Evolutionary conservation across 495 filamentous ascomycete genomes (phyloP), one percentile per base, ranked within the genome.

Genomic region (Penicilliopsis zonata): DNA sequence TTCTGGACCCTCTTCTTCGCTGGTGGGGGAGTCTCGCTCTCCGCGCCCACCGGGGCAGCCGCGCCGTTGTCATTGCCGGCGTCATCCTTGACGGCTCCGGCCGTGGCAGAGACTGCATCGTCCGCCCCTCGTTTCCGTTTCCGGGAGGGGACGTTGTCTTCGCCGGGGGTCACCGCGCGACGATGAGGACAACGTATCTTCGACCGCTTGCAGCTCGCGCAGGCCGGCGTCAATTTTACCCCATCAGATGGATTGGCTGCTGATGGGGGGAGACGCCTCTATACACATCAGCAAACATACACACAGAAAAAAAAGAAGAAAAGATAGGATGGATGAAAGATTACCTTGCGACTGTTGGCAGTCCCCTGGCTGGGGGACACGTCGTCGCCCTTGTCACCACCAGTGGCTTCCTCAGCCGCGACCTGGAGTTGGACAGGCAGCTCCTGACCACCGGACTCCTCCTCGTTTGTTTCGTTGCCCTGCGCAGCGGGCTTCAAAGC

Each of bases 181-280:
- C 44, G 44, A 34, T 47, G 44, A 14, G n/a, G 26, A 24, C 44
- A 47, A 5, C 40, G 34, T 18, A 38, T 33, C 31, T 47, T 47
- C 23, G 21, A 15, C 24, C 18, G 19, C 19, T 33, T 36, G 27
- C 44, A 47, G n/a, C 12, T 27, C 6, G 1, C 10, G 26, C 44
- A 47, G 5, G 37, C 44, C 9, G 30, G 36, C 1, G 23, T 33
- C 20, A 36, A 9, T 36, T 40, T 37, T 7, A 23, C 10, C 15
- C 18, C 13, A 18, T 17, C 27, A 1, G 3, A 5, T 23, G 17
- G 4, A 31, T 28, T 10, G 29, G 4, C 9, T n/a, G 21, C 28
- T 31, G 22, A 4, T 7, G 5, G 27, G 17, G 1, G 2, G 20
- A 18, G 7, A 21, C 20, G 18, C 28, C 3, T 10, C 14, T 26